A percentile compares a stretch with the other conserved stretches of the same genome.
Evolutionary conservation across 208 protist genomes (phyloP).

Genomic region (Leptomonas seymouri): DNA sequence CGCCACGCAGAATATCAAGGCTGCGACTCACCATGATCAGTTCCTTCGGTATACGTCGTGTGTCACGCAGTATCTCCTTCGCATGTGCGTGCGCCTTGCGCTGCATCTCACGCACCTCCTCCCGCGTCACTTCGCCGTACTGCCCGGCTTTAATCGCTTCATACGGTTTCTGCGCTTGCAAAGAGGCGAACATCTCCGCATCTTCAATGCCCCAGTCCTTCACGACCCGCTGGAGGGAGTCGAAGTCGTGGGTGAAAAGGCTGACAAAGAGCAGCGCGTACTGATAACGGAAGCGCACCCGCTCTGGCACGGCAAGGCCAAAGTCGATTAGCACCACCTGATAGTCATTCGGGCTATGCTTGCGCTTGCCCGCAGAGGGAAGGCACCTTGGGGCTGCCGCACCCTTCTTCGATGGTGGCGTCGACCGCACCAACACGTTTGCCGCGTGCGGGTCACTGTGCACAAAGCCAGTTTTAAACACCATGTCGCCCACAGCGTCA

Average conservation of each 20-base stretch:
- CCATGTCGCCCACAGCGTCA: slow-evolving; percentile 90
- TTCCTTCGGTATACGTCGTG: slow-evolving; percentile 69
- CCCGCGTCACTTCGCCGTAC: slow-evolving; percentile 64
- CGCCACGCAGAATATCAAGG: slow-evolving; percentile 79
- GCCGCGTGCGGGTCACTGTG: slow-evolving; percentile 95
- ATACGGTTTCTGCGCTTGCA: slow-evolving; percentile 81
- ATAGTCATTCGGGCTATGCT: slow-evolving; percentile 28
- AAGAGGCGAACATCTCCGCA: slow-evolving; percentile 72
- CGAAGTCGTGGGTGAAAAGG: slow-evolving; percentile 70
- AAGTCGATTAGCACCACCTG: slow-evolving; percentile 85
- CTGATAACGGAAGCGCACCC: slow-evolving; percentile 75
- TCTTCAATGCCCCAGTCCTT: slow-evolving; percentile 77
- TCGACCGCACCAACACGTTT: slow-evolving; percentile 89
- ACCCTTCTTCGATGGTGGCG: slow-evolving; percentile 5
- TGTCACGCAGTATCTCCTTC: slow-evolving; percentile 54
- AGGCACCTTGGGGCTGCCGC: neutral
- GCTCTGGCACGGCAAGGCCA: slow-evolving; percentile 71
- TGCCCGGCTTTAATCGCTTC: slow-evolving; percentile 49
- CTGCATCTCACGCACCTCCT: slow-evolving; percentile 72
- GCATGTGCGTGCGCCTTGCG: slow-evolving; percentile 37
- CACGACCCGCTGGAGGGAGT: slow-evolving; percentile 50
- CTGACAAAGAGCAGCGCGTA: slow-evolving; percentile 83
- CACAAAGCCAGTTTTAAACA: slow-evolving; percentile 95
- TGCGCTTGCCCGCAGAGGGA: neutral
- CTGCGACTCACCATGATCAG: slow-evolving; percentile 72